These are phyloP conservation scores for Rehmannia glutinosa DNA, from an alignment of 257 asterid species.

Conservation along the genomic window DNA sequence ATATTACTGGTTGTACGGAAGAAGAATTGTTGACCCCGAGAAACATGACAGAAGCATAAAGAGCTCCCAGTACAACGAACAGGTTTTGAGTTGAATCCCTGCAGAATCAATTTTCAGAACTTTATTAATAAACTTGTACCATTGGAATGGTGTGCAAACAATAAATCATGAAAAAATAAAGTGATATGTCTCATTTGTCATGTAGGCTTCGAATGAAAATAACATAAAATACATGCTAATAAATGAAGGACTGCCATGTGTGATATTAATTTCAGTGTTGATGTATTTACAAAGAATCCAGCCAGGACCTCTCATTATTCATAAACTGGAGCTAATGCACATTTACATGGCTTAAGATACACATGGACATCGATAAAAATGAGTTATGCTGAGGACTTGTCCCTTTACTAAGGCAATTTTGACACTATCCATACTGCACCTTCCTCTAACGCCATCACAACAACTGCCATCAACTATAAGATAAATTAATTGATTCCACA, in stretches of 20 bases:
- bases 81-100: constrained; percentile 73
- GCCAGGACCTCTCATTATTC: background rate
- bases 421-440: too few relatives aligned
- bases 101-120: constrained; percentile 22
- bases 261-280: background rate
- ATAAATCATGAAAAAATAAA: too few relatives aligned
- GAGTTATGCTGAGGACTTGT: too few relatives aligned
- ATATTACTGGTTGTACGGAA: constrained; percentile 79
- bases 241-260: background rate
- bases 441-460: too few relatives aligned
- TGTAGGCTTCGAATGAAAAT: background rate
- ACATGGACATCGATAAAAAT: too few relatives aligned
- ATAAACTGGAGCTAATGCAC: background rate
- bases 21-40: constrained; percentile 87
- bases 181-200: too few relatives aligned
- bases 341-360: background rate
- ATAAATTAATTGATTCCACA: too few relatives aligned
- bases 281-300: too few relatives aligned
- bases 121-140: background rate
- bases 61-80: constrained; percentile 74
- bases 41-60: constrained; percentile 65
- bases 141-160: background rate
- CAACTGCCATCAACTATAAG: too few relatives aligned
- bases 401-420: too few relatives aligned
- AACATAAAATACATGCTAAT: background rate